These are phyloP conservation scores for Claviceps lovelessii DNA, from an alignment of 2,329 filamentous ascomycete species.

Conservation along the genomic window DNA sequence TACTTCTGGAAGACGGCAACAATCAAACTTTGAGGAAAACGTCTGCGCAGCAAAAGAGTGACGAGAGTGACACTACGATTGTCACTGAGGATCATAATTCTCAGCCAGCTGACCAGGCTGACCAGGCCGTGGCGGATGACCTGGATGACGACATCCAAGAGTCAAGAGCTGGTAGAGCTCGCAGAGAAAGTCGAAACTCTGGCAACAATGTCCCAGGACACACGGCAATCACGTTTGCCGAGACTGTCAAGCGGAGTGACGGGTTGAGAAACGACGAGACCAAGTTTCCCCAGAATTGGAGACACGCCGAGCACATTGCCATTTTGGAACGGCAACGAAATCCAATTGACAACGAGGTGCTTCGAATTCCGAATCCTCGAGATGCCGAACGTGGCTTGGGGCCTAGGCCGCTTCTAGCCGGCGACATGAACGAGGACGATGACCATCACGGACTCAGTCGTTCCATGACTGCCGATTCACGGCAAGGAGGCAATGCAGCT, in stretches of 20 bases:
- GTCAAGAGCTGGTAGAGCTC: neutral
- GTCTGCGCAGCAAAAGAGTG: slow-evolving; percentile 10
- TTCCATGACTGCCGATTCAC: slow-evolving; percentile 14
- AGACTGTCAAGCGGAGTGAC: slow-evolving; percentile 48
- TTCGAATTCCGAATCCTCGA: slow-evolving; percentile 82
- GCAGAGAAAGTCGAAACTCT: slow-evolving; percentile 1
- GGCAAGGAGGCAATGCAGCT: slow-evolving; percentile 9
- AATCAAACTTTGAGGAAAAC: slow-evolving; percentile 15
- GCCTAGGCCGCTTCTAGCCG: slow-evolving; percentile 39
- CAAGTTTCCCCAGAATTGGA: slow-evolving; percentile 34
- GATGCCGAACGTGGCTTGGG: slow-evolving; percentile 74
- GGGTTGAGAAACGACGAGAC: slow-evolving; percentile 33
- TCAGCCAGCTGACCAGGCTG: slow-evolving; percentile 1
- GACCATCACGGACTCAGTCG: slow-evolving; percentile 15
- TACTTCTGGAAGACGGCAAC: slow-evolving; percentile 30
- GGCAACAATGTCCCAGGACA: slow-evolving; percentile 6
- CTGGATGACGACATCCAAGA: neutral
- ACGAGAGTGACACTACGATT: slow-evolving; percentile 25
- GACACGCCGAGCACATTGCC: slow-evolving; percentile 68
- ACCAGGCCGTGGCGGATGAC: slow-evolving; percentile 2
- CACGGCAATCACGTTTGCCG: slow-evolving; percentile 49
- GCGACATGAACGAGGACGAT: slow-evolving; percentile 23
- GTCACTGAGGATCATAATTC: slow-evolving; percentile 12
- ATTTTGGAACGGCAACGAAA: slow-evolving; percentile 77
- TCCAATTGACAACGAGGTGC: slow-evolving; percentile 54